phyloP scores from a whole-genome alignment of 768 basidiomycete genomes.

The Xerocomus potaroensis region DNA sequence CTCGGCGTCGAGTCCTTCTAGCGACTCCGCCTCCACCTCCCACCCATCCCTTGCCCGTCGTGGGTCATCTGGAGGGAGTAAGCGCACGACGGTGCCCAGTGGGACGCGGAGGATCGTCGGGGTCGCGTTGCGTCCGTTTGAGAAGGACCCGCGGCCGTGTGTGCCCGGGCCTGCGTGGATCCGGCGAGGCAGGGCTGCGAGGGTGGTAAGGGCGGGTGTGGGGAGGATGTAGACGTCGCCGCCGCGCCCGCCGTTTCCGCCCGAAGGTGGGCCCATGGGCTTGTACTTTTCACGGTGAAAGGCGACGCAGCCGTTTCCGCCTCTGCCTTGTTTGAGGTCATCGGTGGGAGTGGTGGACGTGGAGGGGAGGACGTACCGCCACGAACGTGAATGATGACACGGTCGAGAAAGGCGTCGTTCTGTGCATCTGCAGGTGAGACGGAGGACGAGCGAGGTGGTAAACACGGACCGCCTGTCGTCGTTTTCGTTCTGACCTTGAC shows the following conservation, averaged over 20 bases:
- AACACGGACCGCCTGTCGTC: slow-evolving; percentile 63
- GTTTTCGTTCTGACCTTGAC: slow-evolving; percentile 70
- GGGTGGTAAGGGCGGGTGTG: slow-evolving; percentile 69
- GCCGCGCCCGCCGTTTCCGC: slow-evolving; percentile 88
- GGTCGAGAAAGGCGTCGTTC: slow-evolving; percentile 80
- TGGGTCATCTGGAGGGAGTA: slow-evolving; percentile 64
- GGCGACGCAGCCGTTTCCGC: slow-evolving; percentile 89
- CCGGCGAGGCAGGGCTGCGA: slow-evolving; percentile 66
- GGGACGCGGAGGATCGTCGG: slow-evolving; percentile 81
- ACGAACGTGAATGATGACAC: slow-evolving; percentile 72
- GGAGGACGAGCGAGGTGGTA: not conserved
- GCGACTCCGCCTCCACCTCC: no score
- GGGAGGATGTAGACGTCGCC: slow-evolving; percentile 85
- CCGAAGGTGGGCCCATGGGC: slow-evolving; percentile 84
- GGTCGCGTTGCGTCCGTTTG: slow-evolving; percentile 70
- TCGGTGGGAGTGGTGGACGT: no score
- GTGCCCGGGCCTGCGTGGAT: slow-evolving; percentile 63
- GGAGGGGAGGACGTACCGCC: slow-evolving; percentile 49
- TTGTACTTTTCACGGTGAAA: slow-evolving; percentile 89
- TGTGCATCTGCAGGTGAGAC: slow-evolving; percentile 26
- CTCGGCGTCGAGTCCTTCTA: not conserved
- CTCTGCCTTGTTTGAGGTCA: slow-evolving; percentile 79
- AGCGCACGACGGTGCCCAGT: slow-evolving; percentile 82
- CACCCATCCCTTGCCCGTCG: slow-evolving; percentile 58
- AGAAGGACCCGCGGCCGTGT: slow-evolving; percentile 82